phyloP scores from a whole-genome alignment of 1,139 yeast genomes.

The Martiniozyma asiatica region DNA sequence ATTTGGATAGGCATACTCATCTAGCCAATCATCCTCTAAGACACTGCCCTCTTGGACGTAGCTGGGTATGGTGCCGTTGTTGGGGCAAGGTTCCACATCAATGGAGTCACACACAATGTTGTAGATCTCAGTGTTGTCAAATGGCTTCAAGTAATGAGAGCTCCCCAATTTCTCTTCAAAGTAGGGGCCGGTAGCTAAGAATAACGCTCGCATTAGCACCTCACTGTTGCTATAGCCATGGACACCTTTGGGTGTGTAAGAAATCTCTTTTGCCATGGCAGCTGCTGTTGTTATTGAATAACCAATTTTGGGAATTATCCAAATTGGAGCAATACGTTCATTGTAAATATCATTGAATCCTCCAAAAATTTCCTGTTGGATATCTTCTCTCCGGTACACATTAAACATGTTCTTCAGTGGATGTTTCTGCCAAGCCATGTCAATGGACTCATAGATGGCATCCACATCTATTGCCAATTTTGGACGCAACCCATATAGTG shows the following conservation, averaged over 20 bases:
- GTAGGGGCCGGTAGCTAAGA: constrained; percentile 73
- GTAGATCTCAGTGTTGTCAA: constrained; percentile 62
- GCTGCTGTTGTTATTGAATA: constrained; percentile 60
- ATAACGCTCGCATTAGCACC: constrained; percentile 71
- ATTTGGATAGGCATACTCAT: constrained; percentile 42
- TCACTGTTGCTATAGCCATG: constrained; percentile 79
- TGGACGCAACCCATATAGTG: constrained; percentile 71
- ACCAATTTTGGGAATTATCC: constrained; percentile 78
- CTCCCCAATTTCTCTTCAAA: constrained; percentile 28
- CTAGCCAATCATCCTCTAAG: constrained; percentile 44
- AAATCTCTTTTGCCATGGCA: constrained; percentile 33
- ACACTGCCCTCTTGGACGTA: constrained; percentile 21
- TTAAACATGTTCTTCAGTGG: constrained; percentile 28
- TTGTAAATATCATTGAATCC: constrained; percentile 30
- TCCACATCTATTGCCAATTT: constrained; percentile 24
- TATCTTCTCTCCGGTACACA: constrained; percentile 42
- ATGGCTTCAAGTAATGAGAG: constrained; percentile 41
- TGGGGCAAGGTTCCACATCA: constrained; percentile 41
- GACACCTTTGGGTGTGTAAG: constrained; percentile 59
- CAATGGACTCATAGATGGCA: constrained; percentile 27
- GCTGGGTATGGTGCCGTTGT: constrained; percentile 39
- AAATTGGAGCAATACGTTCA: constrained; percentile 67
- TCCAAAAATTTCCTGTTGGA: constrained; percentile 63
- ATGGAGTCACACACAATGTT: constrained; percentile 63
- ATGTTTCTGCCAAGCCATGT: constrained; percentile 20